Evolutionary conservation across 108 stramenopile species (phyloP).

Genomic region (Nannochloropsis oceanica): DNA sequence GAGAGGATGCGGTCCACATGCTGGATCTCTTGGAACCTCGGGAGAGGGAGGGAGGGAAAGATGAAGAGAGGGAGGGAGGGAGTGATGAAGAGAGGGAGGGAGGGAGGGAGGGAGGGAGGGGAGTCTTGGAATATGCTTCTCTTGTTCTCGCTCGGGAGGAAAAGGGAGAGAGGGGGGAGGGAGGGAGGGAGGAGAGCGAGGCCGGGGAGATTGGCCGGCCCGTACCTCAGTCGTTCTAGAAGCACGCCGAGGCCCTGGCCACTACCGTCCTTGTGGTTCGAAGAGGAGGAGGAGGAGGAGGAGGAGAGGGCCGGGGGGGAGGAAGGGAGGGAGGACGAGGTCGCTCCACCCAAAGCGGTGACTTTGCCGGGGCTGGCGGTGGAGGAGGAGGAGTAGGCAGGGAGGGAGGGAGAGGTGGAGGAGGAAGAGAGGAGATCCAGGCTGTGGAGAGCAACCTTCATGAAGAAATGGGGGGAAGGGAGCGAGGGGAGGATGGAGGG

Average conservation of each 20-base stretch:
- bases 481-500: too few relatives aligned
- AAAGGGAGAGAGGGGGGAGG: neutral
- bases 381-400: neutral
- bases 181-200: neutral
- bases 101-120: neutral
- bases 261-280: too few relatives aligned
- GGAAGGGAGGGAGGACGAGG: neutral
- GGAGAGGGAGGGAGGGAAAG: neutral
- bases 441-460: neutral
- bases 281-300: neutral
- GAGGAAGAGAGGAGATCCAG: neutral
- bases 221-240: too few relatives aligned
- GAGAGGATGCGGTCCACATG: too few relatives aligned
- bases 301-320: neutral
- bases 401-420: neutral
- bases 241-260: too few relatives aligned
- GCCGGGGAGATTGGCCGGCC: too few relatives aligned
- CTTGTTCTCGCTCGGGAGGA: too few relatives aligned
- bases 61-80: neutral
- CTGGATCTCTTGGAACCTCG: too few relatives aligned
- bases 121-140: too few relatives aligned
- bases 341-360: too few relatives aligned
- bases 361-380: neutral
- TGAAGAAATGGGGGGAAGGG: too few relatives aligned
- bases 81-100: neutral